Base-by-base conservation (phyloP, 345 rosid species). In the Cardamine chenopodiifolia region DNA sequence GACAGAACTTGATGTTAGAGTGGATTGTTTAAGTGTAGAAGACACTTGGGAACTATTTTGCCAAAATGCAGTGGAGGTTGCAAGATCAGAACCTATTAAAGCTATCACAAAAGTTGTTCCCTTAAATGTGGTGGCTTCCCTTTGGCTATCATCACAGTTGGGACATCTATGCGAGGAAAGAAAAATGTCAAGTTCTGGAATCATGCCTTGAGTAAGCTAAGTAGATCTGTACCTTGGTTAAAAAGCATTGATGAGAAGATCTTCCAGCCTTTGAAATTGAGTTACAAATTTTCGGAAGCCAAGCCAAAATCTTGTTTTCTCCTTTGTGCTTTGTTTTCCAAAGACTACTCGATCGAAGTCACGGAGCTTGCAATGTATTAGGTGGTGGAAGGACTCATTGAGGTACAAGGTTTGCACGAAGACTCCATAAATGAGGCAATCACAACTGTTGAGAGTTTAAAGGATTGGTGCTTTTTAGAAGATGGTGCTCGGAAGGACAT, bases 91-190 rank as follows among this genome's bases (percentile, higher is more conserved):
- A 23, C 22, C 2, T 8, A 62, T 82, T 22, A 71, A 56, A 13
- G 66, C 72, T 12, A 32, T 82, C 0, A 82, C 84, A 3, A 9
- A 29, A 57, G 66, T 40, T 11, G 68, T 81, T 60, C 75, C 3
- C n/a, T 5, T 17, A 80, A 68, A 71, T 85, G 85, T 12, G 57
- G 75, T 6, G 81, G 80, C 5, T 74, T 85, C 65, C 86, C 88
- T 0, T 62, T 82, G 56, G 88, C 86, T 9, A 60, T 85, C 53
- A 35, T 75, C 18, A 79, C 82, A 1, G 53, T 79, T 39, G 84
- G 78, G 5, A 73, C 59, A 49, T 61, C 86, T 0, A 78, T 78
- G 88, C 76, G 80, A 29, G 68, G 68, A 3, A 70, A 74, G 66
- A 66, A 19, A 25, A 57, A 29, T 37, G 52, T 22, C 28, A 22